Evolutionary conservation across 1,284 basidiomycete genomes (phyloP), one percentile per base, ranked within the genome.

Genomic region (Melampsora americana): DNA sequence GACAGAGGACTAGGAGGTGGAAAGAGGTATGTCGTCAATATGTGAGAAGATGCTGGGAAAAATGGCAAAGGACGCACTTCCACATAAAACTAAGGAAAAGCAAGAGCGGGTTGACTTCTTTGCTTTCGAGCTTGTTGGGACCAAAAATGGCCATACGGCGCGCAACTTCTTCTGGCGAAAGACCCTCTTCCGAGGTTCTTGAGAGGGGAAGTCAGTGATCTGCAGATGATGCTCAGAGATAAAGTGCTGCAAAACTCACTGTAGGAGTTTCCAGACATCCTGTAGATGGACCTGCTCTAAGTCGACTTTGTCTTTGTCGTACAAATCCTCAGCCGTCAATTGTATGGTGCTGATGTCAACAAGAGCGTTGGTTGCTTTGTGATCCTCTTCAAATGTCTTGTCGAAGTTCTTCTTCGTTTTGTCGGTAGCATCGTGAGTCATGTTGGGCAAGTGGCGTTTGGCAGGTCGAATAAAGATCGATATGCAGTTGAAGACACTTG

Each of bases 271-370:
- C 88, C 95, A 95, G 84, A 97, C 93, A 82, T 97, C 94, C 80
- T 95, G 93, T 83, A 98, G 91, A 81, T 93, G 91, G 82, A 98
- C 90, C 66, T 93, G 95, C 86, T 97, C 95, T 76, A 98, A 88
- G 85, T 98, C 95, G 84, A 98, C 95, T 87, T 98, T 98, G 86
- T 97, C 93, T 86, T 95, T 96, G 85, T 95, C 92, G 84, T 95
- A 96, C 20, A 98, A 86, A 85, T 98, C 93, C 85, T 95, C 92
- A 12, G 92, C 92, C 83, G 90, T 93, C 81, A 95, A 87, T 84
- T 93, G 90, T 79, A 95, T 93, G 70, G 82, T 82, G 78, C 81
- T 81, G 83, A 84, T 83, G 79, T 83, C 83, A 61, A 84, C 83
- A 60, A 83, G 80, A 42, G 82, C 83, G 75, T 82, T 82, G 12